phyloP scores from a whole-genome alignment of 805 yeast species.

The Candida piceae region DNA sequence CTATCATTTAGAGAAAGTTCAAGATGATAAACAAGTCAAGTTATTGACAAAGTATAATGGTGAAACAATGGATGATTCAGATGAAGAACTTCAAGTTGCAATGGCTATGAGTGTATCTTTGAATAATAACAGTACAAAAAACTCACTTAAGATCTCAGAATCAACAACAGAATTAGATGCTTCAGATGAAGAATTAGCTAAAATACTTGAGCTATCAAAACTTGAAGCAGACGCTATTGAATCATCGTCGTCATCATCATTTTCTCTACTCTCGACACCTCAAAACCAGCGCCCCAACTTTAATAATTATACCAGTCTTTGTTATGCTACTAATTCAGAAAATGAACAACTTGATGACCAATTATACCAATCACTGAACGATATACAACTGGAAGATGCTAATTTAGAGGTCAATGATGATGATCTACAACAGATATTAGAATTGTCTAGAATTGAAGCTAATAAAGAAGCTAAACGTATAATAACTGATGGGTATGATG shows the following conservation, averaged over 20 bases:
- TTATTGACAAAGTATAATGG: conserved; percentile 46
- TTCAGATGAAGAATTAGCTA: conserved; percentile 8
- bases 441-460: conserved; percentile 15
- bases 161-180: conserved; percentile 8
- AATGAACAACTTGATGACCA: no score
- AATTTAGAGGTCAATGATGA: no score
- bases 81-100: conserved; percentile 38
- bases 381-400: no score
- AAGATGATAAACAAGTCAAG: conserved; percentile 16
- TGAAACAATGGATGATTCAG: conserved; percentile 30
- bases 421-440: conserved; percentile 26
- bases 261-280: background rate
- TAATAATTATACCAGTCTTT: no score
- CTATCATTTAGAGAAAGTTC: conserved; percentile 24
- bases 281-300: no score
- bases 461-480: no score
- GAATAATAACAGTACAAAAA: conserved; percentile 7
- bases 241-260: background rate
- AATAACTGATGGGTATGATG: background rate
- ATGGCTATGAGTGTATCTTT: conserved; percentile 36
- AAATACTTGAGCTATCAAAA: conserved; percentile 2
- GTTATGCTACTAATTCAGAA: no score
- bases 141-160: no score
- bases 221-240: background rate
- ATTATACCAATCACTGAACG: conserved; percentile 11